Conservation (phyloP, 148 eudicot species). For the Arctostaphylos glauca region DNA sequence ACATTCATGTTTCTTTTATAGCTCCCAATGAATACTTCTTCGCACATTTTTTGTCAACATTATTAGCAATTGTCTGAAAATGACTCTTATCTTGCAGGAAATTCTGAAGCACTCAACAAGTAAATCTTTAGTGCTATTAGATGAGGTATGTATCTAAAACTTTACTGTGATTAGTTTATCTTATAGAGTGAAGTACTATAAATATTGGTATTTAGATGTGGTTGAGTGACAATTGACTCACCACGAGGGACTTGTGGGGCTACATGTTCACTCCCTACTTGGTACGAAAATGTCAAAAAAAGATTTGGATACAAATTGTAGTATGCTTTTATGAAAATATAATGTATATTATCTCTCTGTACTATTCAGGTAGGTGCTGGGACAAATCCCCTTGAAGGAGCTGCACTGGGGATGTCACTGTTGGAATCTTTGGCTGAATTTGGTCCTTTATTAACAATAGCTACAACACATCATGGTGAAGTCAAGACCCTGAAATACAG, state of each 20-base stretch:
- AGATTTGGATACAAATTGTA: background rate
- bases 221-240: background rate
- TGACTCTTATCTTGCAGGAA: conserved; percentile 48
- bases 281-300: background rate
- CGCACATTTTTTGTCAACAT: background rate
- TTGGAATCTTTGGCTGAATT: conserved; percentile 86
- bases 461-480: conserved; percentile 98
- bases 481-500: conserved; percentile 96
- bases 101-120: conserved; percentile 68
- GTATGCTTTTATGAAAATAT: background rate
- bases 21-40: background rate
- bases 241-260: background rate
- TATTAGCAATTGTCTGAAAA: conserved; percentile 18
- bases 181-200: conserved; percentile 10
- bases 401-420: conserved; percentile 96
- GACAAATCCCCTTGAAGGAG: conserved; percentile 99
- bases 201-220: background rate
- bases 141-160: conserved; percentile 62
- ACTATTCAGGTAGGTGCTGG: conserved; percentile 87
- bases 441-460: conserved; percentile 75
- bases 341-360: conserved; percentile 10
- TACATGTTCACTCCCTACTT: background rate
- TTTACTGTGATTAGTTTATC: conserved; percentile 1
- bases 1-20: background rate
- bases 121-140: conserved; percentile 81